Evolutionary conservation across 345 rosid genomes (phyloP).

Genomic region (Aegle marmelos): DNA sequence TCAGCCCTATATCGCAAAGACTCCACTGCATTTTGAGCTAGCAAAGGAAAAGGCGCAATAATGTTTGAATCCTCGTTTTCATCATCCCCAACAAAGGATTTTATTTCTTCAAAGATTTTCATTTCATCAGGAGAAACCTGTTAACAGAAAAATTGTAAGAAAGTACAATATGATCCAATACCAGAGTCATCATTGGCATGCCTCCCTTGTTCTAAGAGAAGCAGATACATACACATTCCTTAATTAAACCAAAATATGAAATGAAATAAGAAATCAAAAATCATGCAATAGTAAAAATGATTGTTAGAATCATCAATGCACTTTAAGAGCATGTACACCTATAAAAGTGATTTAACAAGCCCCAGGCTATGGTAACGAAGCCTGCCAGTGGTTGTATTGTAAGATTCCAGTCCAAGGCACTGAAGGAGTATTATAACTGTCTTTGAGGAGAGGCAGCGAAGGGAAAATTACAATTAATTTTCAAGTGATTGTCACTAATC

Average conservation of each 20-base stretch:
- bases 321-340: neutral
- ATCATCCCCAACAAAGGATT: constrained; percentile 59
- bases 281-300: neutral
- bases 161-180: neutral
- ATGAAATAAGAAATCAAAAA: neutral
- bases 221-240: neutral
- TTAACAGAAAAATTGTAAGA: constrained; percentile 18
- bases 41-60: constrained; percentile 62
- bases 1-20: constrained; percentile 88
- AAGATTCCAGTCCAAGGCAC: neutral
- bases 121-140: constrained; percentile 84
- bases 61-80: constrained; percentile 42
- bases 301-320: neutral
- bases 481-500: neutral
- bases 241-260: neutral
- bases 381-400: neutral
- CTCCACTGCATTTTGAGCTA: constrained; percentile 80
- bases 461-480: neutral
- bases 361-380: neutral
- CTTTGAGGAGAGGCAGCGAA: neutral
- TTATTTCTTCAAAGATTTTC: constrained; percentile 74
- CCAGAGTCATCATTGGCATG: neutral
- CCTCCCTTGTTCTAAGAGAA: neutral
- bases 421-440: neutral
- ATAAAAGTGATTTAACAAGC: neutral